Conservation (phyloP, 345 rosid genomes). For the Lepidium didymum region DNA sequence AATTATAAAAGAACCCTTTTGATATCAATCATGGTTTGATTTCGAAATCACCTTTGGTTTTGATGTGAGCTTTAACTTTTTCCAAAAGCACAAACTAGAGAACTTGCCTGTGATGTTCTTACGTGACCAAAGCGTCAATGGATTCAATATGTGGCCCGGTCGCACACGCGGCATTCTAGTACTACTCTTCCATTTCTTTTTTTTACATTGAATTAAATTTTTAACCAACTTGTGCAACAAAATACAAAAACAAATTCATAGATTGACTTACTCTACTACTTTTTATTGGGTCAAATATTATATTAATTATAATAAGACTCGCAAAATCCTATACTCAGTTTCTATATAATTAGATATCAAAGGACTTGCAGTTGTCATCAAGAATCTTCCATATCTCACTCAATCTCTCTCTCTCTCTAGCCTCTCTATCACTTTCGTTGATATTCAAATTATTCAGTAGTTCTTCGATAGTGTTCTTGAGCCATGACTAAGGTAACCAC, state of each 20-base stretch:
- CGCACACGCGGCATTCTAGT: neutral
- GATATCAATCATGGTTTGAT: neutral
- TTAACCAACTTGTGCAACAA: neutral
- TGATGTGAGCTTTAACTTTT: neutral
- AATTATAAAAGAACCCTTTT: no score
- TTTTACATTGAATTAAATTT: neutral
- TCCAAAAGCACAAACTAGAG: neutral
- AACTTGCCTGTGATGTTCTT: conserved; percentile 8
- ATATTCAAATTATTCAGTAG: neutral
- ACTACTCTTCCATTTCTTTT: neutral
- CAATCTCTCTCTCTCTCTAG: neutral
- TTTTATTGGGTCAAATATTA: neutral
- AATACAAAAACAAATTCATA: neutral
- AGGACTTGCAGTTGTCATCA: neutral
- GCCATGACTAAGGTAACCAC: conserved; percentile 15
- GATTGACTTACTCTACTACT: neutral
- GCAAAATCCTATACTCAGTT: neutral
- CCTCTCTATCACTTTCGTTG: neutral
- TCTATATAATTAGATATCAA: neutral
- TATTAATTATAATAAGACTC: neutral
- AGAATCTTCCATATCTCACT: neutral
- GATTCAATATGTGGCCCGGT: neutral
- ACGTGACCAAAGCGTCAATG: neutral
- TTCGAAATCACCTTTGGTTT: neutral
- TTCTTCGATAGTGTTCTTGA: neutral